These are phyloP conservation scores for Paramecium bursaria DNA, from an alignment of 73 alveolate species.

Conservation along the genomic window DNA sequence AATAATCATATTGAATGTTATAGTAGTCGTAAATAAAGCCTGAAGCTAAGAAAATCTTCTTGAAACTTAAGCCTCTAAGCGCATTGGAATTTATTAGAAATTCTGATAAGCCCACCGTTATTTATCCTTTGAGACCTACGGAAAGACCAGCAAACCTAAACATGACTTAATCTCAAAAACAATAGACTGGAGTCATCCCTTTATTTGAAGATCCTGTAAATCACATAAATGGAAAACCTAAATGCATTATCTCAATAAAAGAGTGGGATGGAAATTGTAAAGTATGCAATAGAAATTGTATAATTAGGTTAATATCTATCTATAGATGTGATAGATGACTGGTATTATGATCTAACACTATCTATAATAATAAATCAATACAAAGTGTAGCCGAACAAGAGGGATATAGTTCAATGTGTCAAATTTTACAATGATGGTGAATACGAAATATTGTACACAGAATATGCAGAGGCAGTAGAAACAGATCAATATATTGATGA, in stretches of 20 bases:
- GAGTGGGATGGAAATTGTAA: slow-evolving; percentile 19
- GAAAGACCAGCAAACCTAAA: not conserved
- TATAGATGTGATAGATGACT: not conserved
- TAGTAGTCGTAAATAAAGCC: not conserved
- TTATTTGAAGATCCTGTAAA: slow-evolving; percentile 32
- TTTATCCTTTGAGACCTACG: slow-evolving; percentile 15
- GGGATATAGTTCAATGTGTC: slow-evolving; percentile 44
- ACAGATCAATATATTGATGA: slow-evolving; percentile 24
- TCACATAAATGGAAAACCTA: slow-evolving; percentile 49
- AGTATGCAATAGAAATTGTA: not conserved
- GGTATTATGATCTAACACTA: slow-evolving; percentile 44
- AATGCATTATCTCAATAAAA: slow-evolving; percentile 7
- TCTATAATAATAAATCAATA: not conserved
- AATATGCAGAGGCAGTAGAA: slow-evolving; percentile 17
- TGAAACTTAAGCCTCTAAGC: slow-evolving; percentile 14
- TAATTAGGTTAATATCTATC: not conserved
- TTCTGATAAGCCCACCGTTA: not conserved
- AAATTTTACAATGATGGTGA: slow-evolving; percentile 58
- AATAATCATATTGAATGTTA: too few relatives aligned
- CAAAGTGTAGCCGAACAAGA: not conserved
- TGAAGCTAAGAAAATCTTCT: not conserved
- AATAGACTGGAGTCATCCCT: not conserved
- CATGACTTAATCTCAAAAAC: not conserved
- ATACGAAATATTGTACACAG: slow-evolving; percentile 50
- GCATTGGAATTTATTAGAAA: not conserved